Conservation (phyloP, 2,329 filamentous ascomycete species). For the Diaporthe amygdali region DNA sequence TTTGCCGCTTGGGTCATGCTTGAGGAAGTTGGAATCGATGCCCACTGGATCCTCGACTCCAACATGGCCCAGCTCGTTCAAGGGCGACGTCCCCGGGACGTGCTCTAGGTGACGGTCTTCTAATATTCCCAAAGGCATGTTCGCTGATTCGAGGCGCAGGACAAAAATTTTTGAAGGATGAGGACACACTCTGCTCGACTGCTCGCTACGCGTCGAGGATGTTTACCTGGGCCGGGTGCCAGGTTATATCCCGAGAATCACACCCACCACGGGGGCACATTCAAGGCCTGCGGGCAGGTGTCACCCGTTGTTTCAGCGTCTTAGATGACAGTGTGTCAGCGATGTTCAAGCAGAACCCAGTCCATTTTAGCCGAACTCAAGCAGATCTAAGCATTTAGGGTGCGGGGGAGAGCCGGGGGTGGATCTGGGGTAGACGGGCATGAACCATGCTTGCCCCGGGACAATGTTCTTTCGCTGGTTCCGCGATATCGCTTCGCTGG, state of each 20-base stretch:
- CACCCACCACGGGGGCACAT: neutral
- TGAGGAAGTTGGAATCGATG: slow-evolving; percentile 28
- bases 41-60: slow-evolving; percentile 27
- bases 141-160: neutral
- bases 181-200: neutral
- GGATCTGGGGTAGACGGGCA: neutral
- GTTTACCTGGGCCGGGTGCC: neutral
- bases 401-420: neutral
- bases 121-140: slow-evolving; percentile 33
- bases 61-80: slow-evolving; percentile 30
- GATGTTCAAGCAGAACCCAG: neutral
- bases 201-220: too few relatives aligned
- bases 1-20: slow-evolving; percentile 35
- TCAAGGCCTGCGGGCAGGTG: neutral
- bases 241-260: slow-evolving; percentile 14
- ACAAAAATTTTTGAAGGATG: neutral
- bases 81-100: slow-evolving; percentile 33
- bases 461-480: slow-evolving; percentile 5
- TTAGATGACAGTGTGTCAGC: slow-evolving; percentile 15
- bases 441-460: slow-evolving; percentile 3
- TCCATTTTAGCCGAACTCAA: neutral
- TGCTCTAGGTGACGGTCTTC: slow-evolving; percentile 33
- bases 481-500: neutral
- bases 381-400: neutral
- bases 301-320: neutral